Base-by-base conservation (phyloP, 163 green algal species). In the Chlamydomonas reinhardtii region DNA sequence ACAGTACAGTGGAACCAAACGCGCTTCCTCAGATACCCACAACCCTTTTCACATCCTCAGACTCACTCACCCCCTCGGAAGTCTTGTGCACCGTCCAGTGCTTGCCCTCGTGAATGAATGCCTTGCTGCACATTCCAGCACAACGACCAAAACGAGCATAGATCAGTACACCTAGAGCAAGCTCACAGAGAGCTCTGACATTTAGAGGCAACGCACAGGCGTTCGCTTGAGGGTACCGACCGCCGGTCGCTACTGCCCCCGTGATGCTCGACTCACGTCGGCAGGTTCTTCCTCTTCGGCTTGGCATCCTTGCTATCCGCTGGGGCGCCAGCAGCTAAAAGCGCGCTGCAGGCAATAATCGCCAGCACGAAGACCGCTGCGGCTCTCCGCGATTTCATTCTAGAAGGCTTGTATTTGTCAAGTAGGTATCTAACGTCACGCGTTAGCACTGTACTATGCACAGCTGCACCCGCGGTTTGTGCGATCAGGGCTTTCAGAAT, bases 11-110 rank as follows among this genome's bases (percentile, higher is more conserved):
- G 39, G 5, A 48, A 48, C 39, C 39, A n/a, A n/a, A n/a, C n/a
- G n/a, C 39, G 39, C 20, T 66, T 22, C 17, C 59, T 4, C 22
- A 66, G 11, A 22, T 22, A 66, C 25, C 24, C 24, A 29, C 59
- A 31, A 29, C 24, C 59, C 19, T 5, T 66, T 35, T 25, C 27
- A 71, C 27, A 11, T 8, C 29, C 20, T 25, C 9, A 35, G 0
- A 71, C 8, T 20, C 1, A 73, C 80, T 35, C 32, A 79, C 70
- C 70, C 77, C 80, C 27, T 86, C 56, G 4, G 64, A 22, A 34
- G 48, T 79, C 56, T 72, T 73, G 27, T 73, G 72, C 8, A 79
- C n/a, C 6, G 54, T 73, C 80, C 80, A 86, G 48, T 52, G 64
- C 69, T 71, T 64, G 34, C 70, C 70, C 6, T 86, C 56, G 17